Evolutionary conservation across 305 asterid species (phyloP).

Genomic region (Fraxinus paxiana): DNA sequence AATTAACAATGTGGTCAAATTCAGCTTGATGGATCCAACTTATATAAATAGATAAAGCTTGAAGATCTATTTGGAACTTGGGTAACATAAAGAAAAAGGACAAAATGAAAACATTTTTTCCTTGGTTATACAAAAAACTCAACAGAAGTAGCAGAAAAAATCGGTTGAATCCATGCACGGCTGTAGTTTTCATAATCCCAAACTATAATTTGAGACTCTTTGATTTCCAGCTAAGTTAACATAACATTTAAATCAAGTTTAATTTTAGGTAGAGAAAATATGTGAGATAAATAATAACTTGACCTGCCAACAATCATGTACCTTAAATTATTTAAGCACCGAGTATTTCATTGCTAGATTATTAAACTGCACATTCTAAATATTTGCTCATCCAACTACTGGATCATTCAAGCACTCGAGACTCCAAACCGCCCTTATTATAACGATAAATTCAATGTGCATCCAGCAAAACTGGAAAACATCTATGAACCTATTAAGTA

Average conservation of each 20-base stretch:
- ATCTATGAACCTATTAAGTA: not conserved
- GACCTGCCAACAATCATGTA: not conserved
- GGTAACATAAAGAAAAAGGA: not conserved
- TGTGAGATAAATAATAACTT: not conserved
- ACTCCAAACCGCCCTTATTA: not conserved
- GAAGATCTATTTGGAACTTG: not conserved
- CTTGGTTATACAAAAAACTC: not conserved
- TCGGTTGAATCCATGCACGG: not conserved
- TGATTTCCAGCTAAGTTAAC: not conserved
- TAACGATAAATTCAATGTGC: not conserved
- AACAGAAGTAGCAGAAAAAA: not conserved
- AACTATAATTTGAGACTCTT: not conserved
- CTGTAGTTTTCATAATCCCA: not conserved
- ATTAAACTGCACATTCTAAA: not conserved
- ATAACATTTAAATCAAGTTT: not conserved
- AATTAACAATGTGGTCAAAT: not conserved
- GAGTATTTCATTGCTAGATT: not conserved
- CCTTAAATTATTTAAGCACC: not conserved
- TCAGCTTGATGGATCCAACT: constrained; percentile 6
- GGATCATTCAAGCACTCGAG: not conserved
- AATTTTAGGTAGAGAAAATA: not conserved
- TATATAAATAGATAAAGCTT: not conserved
- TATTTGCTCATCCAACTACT: not conserved
- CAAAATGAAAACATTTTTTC: not conserved
- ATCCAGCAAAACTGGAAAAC: not conserved